A percentile compares a stretch with the other conserved stretches of the same genome.
Conservation (phyloP, 164 flowering plant species). For the Vitis labrusca region DNA sequence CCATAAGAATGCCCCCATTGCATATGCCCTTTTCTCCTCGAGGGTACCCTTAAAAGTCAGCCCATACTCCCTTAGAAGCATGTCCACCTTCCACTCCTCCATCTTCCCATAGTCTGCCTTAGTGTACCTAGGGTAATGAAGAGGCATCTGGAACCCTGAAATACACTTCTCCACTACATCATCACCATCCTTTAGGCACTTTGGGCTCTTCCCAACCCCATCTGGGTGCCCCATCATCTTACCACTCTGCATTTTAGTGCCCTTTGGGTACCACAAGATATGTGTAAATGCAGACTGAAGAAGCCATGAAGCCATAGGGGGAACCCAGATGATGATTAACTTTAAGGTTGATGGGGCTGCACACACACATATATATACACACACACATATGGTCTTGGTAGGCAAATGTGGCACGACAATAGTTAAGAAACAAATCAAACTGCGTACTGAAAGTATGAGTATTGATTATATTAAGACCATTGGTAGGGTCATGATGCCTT, state of each 20-base stretch:
- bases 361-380: background rate
- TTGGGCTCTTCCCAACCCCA: background rate
- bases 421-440: no score
- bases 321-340: background rate
- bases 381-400: background rate
- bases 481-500: no score
- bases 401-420: background rate
- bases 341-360: no score
- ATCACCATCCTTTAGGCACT: background rate
- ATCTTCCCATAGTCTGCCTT: conserved; percentile 37
- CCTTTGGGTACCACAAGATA: conserved; percentile 18
- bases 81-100: conserved; percentile 37
- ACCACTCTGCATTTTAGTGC: background rate
- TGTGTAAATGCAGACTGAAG: conserved; percentile 20
- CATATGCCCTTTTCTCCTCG: conserved; percentile 41
- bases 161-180: background rate
- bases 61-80: conserved; percentile 40
- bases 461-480: no score
- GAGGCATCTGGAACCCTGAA: conserved; percentile 42
- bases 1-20: conserved; percentile 53
- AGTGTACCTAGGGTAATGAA: conserved; percentile 47
- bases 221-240: background rate
- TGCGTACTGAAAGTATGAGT: no score
- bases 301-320: conserved; percentile 15
- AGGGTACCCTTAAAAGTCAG: conserved; percentile 31